Evolutionary conservation across 1,284 basidiomycete species (phyloP).

Genomic region (Malassezia pachydermatis): DNA sequence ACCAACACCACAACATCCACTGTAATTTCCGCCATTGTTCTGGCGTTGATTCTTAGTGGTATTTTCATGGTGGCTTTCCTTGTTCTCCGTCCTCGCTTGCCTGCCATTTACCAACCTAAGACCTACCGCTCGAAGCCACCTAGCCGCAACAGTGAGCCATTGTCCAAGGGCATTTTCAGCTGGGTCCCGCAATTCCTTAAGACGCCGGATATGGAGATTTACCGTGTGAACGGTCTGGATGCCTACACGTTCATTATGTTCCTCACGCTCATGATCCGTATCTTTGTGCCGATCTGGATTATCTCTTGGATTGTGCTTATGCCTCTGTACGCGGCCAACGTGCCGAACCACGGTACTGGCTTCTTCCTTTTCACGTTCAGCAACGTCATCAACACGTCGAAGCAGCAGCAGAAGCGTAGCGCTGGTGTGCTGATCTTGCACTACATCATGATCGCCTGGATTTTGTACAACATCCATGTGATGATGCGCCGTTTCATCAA

Average conservation of each 20-base stretch:
- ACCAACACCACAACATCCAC: slow-evolving; percentile 36
- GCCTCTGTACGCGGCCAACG: slow-evolving; percentile 52
- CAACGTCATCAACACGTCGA: slow-evolving; percentile 51
- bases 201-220: slow-evolving; percentile 38
- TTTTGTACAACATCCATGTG: slow-evolving; percentile 66
- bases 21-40: slow-evolving; percentile 41
- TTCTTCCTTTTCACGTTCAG: slow-evolving; percentile 72
- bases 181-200: slow-evolving; percentile 49
- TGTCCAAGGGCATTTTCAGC: slow-evolving; percentile 45
- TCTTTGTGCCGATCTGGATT: slow-evolving; percentile 63
- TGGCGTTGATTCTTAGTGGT: slow-evolving; percentile 41
- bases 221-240: slow-evolving; percentile 68
- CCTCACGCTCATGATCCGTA: slow-evolving; percentile 63
- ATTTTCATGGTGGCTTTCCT: slow-evolving; percentile 46
- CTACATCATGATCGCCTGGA: slow-evolving; percentile 54
- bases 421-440: slow-evolving; percentile 36
- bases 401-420: slow-evolving; percentile 33
- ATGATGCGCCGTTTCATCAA: slow-evolving; percentile 74
- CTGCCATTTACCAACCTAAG: slow-evolving; percentile 49
- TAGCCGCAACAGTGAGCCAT: slow-evolving; percentile 42
- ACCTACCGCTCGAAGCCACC: slow-evolving; percentile 41
- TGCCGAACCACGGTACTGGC: slow-evolving; percentile 47
- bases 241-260: slow-evolving; percentile 89
- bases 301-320: slow-evolving; percentile 53
- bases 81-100: slow-evolving; percentile 47